Conservation (phyloP, 192 early-diverging fungal genomes). For the Backusella westeae region DNA sequence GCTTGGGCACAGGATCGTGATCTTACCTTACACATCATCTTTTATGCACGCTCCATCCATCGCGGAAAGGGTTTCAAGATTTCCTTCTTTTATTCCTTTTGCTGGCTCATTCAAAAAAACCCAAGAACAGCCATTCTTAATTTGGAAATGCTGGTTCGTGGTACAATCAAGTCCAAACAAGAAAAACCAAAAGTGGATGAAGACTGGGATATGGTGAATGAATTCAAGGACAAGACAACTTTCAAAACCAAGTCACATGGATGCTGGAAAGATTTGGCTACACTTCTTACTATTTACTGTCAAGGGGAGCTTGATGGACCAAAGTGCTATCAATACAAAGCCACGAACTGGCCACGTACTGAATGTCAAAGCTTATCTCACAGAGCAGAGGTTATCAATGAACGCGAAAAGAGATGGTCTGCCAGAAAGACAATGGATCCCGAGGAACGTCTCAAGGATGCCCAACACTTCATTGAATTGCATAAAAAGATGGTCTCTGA, state of each 20-base stretch:
- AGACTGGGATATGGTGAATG: conserved; percentile 12
- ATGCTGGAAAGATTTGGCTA: conserved; percentile 45
- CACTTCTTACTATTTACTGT: conserved; percentile 31
- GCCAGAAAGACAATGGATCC: neutral
- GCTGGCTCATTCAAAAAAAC: conserved; percentile 36
- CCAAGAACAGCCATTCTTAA: conserved; percentile 38
- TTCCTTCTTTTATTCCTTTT: conserved; percentile 28
- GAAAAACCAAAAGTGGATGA: conserved; percentile 6
- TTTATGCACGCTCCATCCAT: conserved; percentile 36
- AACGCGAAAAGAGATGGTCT: neutral
- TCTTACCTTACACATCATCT: conserved; percentile 36
- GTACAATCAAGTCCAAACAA: neutral
- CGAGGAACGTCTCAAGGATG: neutral
- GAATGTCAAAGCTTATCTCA: neutral
- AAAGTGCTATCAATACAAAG: neutral
- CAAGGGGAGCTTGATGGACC: conserved; percentile 9
- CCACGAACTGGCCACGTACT: neutral
- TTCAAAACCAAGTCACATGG: conserved; percentile 31
- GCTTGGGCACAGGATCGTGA: conserved; percentile 29
- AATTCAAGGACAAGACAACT: neutral
- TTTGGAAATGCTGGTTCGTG: conserved; percentile 26
- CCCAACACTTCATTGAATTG: neutral
- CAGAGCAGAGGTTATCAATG: neutral
- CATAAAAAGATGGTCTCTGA: neutral
- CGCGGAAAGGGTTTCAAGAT: conserved; percentile 31